These are phyloP conservation scores for Eucalyptus pumila DNA, from an alignment of 345 rosid genomes.

Conservation along the genomic window DNA sequence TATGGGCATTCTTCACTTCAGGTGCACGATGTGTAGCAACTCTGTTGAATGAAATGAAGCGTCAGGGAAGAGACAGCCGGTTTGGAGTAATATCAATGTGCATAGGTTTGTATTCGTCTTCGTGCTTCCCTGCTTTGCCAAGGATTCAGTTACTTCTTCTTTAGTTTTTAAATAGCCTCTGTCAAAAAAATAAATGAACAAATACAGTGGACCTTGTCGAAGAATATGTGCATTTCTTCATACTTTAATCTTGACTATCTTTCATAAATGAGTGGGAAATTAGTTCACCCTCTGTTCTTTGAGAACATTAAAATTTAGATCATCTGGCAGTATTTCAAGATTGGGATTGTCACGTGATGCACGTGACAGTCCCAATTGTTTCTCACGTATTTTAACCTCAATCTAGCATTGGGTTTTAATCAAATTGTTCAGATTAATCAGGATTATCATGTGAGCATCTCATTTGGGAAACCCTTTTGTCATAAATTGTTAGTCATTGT, in stretches of 20 bases:
- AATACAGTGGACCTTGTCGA: neutral
- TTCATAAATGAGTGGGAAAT: neutral
- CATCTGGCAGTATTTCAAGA: neutral
- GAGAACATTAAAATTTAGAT: neutral
- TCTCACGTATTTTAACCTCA: neutral
- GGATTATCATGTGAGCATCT: neutral
- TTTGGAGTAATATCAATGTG: conserved; percentile 94
- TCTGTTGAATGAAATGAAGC: conserved; percentile 83
- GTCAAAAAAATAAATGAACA: neutral
- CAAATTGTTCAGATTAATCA: neutral
- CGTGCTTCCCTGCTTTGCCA: neutral
- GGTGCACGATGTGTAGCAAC: conserved; percentile 92
- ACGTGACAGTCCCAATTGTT: neutral
- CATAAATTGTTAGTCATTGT: neutral
- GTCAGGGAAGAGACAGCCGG: conserved; percentile 77
- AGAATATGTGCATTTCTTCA: neutral
- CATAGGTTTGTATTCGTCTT: conserved; percentile 46
- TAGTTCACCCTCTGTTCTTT: neutral
- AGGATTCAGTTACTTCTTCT: neutral
- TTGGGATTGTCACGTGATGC: neutral
- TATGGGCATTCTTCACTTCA: conserved; percentile 1
- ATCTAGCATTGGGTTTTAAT: neutral
- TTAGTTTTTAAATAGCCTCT: neutral
- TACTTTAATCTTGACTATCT: neutral
- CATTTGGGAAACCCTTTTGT: neutral